Evolutionary conservation across 352 stramenopile genomes (phyloP).

Genomic region (Pythium brachiatum): DNA sequence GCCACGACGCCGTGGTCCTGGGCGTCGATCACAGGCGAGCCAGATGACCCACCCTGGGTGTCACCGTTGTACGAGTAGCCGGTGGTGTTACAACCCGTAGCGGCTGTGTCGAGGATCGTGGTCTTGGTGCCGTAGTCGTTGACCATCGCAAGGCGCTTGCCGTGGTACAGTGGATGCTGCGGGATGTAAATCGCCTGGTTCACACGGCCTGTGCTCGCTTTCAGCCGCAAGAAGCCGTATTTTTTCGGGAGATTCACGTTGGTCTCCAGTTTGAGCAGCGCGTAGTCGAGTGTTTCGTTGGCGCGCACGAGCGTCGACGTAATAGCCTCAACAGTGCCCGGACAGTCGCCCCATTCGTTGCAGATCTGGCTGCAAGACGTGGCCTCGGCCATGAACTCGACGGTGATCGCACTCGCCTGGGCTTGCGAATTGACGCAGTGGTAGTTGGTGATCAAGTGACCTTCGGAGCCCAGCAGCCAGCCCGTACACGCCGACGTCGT

Average conservation of each 20-base stretch:
- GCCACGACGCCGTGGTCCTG: conserved; percentile 57
- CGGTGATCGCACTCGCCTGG: conserved; percentile 38
- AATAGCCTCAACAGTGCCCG: conserved; percentile 43
- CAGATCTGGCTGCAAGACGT: conserved; percentile 37
- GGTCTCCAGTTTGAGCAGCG: conserved; percentile 47
- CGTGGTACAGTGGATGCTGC: conserved; percentile 44
- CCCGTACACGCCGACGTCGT: conserved; percentile 44
- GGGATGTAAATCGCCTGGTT: conserved; percentile 53
- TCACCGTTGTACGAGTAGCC: conserved; percentile 66
- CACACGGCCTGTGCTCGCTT: conserved; percentile 28
- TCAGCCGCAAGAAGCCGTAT: conserved; percentile 62
- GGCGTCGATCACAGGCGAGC: conserved; percentile 51
- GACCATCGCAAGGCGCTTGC: conserved; percentile 49
- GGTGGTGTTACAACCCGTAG: conserved; percentile 32
- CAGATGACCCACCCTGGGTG: conserved; percentile 60
- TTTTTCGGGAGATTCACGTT: conserved; percentile 34
- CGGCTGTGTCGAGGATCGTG: conserved; percentile 30
- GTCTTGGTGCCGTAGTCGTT: conserved; percentile 48
- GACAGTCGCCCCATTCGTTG: conserved; percentile 35
- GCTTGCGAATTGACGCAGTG: conserved; percentile 52
- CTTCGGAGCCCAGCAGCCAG: conserved; percentile 57
- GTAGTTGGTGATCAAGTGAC: conserved; percentile 71
- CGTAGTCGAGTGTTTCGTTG: conserved; percentile 55
- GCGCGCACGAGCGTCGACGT: conserved; percentile 42
- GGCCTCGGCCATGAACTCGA: conserved; percentile 67